Evolutionary conservation across 2,329 filamentous ascomycete species (phyloP), one percentile per base, ranked within the genome.

Genomic region (Nemania sp.): DNA sequence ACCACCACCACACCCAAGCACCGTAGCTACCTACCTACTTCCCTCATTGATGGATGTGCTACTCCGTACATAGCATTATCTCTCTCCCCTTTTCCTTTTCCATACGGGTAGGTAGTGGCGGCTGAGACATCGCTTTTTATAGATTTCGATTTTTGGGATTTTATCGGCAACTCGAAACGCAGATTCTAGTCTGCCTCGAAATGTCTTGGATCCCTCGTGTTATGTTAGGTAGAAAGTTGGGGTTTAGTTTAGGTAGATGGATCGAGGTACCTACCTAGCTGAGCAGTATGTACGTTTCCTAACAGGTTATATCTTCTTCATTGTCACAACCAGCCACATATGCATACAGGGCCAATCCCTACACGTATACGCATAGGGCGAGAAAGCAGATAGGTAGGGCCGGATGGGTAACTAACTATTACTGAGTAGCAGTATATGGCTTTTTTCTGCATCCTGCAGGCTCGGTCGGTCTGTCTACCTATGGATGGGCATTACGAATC

Each of bases 21-120:
- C 22, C 49, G 7, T 53, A 20, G 7, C 13, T 47, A 62, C 26
- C 29, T 35, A 38, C 52, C 32, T 56, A 29, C n/a, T n/a, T n/a
- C n/a, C n/a, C n/a, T n/a, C n/a, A n/a, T n/a, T n/a, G n/a, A 32
- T 59, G 52, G 55, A 55, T 22, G 26, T 49, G 43, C 27, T 62
- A n/a, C n/a, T n/a, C n/a, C n/a, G n/a, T n/a, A 43, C 57, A 62
- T 56, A 43, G 47, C 49, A 24, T 57, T 43, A 51, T 57, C 55
- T 64, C 59, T 64, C 35, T 62, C 45, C 38, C 47, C 29, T 29
- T 24, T 38, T 58, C 20, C 43, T 27, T 24, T 11, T 35, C 11
- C 4, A 27, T 52, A 15, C 20, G 41, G n/a, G 32, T 10, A 20
- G 61, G 51, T 27, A 45, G 35, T 2, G 32, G 56, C 29, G 24